Evolutionary conservation across 139 green algal genomes (phyloP).

Genomic region (Parachlorella kessleri): DNA sequence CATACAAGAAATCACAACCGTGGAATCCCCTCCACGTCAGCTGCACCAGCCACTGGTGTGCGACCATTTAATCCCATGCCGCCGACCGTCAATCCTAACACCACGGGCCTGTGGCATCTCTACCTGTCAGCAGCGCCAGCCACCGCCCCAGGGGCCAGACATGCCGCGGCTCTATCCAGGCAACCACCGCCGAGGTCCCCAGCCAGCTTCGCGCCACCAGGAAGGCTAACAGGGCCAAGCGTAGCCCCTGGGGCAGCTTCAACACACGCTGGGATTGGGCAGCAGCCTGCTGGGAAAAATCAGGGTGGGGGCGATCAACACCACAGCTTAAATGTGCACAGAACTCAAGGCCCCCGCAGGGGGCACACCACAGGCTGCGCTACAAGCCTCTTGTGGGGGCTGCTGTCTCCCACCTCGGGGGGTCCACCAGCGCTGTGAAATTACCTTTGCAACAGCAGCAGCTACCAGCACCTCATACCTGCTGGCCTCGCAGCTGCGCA

Average conservation of each 20-base stretch:
- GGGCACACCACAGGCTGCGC: too few relatives aligned
- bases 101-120: too few relatives aligned
- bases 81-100: too few relatives aligned
- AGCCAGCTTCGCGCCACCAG: background rate
- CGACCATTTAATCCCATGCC: too few relatives aligned
- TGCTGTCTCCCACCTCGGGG: background rate
- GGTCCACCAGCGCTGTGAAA: background rate
- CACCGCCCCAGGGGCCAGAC: background rate
- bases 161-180: background rate
- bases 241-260: conserved; percentile 6
- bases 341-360: background rate
- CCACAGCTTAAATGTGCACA: background rate
- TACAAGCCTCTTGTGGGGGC: too few relatives aligned
- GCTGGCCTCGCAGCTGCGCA: background rate
- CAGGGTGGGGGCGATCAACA: background rate
- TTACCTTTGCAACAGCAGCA: background rate
- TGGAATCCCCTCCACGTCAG: too few relatives aligned
- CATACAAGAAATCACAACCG: too few relatives aligned
- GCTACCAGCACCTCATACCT: background rate
- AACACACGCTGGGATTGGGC: background rate
- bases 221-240: conserved; percentile 4
- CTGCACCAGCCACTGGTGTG: too few relatives aligned
- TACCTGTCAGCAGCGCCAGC: background rate
- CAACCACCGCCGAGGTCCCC: background rate
- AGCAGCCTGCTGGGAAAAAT: conserved; percentile 1